These are phyloP conservation scores for Candida silvicultrix DNA, from an alignment of 805 yeast species.

Conservation along the genomic window DNA sequence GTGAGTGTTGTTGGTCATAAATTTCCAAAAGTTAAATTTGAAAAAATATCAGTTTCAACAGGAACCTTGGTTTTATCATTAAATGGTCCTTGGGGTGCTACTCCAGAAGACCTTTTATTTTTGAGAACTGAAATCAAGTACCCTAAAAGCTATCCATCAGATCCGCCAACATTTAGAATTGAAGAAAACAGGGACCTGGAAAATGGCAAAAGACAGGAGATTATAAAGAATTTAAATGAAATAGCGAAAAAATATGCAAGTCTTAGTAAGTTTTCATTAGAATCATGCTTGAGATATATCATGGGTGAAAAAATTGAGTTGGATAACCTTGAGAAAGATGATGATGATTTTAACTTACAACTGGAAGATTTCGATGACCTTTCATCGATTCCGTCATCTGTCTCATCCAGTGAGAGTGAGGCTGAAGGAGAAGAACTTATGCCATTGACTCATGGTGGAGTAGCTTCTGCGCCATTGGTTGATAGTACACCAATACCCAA, in stretches of 20 bases:
- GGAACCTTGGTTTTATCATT: conserved; percentile 75
- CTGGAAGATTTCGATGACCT: conserved; percentile 29
- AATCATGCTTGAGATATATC: conserved; percentile 67
- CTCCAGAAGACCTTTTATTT: conserved; percentile 43
- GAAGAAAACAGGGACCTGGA: conserved; percentile 76
- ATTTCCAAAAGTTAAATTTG: conserved; percentile 82
- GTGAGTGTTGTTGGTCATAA: conserved; percentile 83
- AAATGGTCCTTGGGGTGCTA: conserved; percentile 67
- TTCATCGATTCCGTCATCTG: conserved; percentile 16
- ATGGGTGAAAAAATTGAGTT: conserved; percentile 72
- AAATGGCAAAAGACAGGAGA: conserved; percentile 39
- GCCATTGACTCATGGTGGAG: conserved; percentile 10
- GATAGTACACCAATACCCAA: conserved; percentile 90
- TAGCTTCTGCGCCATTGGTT: conserved; percentile 28
- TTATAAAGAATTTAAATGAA: conserved; percentile 43
- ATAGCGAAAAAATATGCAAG: conserved; percentile 53
- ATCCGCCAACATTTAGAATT: conserved; percentile 53
- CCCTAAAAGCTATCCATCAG: conserved; percentile 67
- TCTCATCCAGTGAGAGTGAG: conserved; percentile 16
- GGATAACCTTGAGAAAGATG: conserved; percentile 30
- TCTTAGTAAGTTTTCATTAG: conserved; percentile 64
- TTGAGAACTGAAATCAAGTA: conserved; percentile 64
- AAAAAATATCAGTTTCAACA: conserved; percentile 80
- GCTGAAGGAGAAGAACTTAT: conserved; percentile 24
- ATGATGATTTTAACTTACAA: conserved; percentile 28